Evolutionary conservation across 768 basidiomycete genomes (phyloP).

Genomic region (Pholiota microspora): DNA sequence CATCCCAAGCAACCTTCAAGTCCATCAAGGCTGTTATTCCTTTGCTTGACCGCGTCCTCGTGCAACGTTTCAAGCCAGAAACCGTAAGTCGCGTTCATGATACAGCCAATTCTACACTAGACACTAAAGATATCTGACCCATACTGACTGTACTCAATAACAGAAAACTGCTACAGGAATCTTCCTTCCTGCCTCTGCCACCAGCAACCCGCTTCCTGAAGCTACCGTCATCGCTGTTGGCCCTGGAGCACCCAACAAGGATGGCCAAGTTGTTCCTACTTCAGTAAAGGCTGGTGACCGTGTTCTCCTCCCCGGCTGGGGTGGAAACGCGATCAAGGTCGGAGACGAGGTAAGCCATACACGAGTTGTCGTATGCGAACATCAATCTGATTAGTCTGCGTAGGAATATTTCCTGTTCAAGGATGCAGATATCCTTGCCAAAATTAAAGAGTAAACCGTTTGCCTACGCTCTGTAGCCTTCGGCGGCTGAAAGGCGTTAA

Average conservation of each 20-base stretch:
- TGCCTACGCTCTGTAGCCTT: neutral
- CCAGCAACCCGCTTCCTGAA: slow-evolving; percentile 86
- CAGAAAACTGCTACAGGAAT: slow-evolving; percentile 98
- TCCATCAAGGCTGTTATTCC: slow-evolving; percentile 89
- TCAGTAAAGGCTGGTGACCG: slow-evolving; percentile 87
- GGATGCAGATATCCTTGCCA: slow-evolving; percentile 93
- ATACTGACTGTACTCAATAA: neutral
- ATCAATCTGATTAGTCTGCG: neutral
- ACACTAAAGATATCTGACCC: neutral
- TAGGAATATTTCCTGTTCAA: slow-evolving; percentile 96
- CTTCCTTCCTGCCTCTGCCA: slow-evolving; percentile 91
- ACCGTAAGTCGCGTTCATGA: slow-evolving; percentile 56
- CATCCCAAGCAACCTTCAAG: slow-evolving; percentile 92
- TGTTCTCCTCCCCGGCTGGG: slow-evolving; percentile 94
- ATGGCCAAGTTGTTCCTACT: slow-evolving; percentile 72
- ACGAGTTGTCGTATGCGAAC: too few species aligned
- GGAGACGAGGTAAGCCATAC: slow-evolving; percentile 94
- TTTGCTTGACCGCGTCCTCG: slow-evolving; percentile 93
- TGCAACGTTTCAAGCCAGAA: slow-evolving; percentile 96
- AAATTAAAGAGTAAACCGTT: slow-evolving; percentile 78
- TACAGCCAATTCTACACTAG: neutral
- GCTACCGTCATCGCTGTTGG: slow-evolving; percentile 96
- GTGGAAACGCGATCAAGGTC: slow-evolving; percentile 93
- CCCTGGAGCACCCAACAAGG: slow-evolving; percentile 90
- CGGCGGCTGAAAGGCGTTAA: neutral